Evolutionary conservation across 2,329 filamentous ascomycete species (phyloP).

Genomic region (Penicillium sp.): DNA sequence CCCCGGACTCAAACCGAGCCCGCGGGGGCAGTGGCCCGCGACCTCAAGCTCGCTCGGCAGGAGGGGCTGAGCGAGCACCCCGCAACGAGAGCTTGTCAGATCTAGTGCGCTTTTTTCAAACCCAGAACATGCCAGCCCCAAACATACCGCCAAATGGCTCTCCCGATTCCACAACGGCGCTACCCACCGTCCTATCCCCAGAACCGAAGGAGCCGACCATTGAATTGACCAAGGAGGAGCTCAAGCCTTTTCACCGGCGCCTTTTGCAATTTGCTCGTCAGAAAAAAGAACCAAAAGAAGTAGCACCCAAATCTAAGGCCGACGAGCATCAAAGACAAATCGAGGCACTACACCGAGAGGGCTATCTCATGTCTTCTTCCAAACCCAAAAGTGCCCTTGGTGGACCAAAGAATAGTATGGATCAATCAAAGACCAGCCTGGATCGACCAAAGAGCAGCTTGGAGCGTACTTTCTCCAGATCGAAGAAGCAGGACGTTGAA

Average conservation of each 20-base stretch:
- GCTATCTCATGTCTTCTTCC: conserved; percentile 26
- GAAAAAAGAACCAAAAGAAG: conserved; percentile 29
- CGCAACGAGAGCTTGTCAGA: conserved; percentile 36
- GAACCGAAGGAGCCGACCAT: conserved; percentile 14
- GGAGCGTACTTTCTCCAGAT: conserved; percentile 26
- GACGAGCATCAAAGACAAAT: conserved; percentile 30
- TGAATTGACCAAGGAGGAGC: conserved; percentile 11
- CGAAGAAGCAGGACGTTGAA: conserved; percentile 36
- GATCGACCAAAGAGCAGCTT: conserved; percentile 24
- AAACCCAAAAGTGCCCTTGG: conserved; percentile 9
- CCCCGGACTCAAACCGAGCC: conserved; percentile 14
- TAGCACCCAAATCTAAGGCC: conserved; percentile 22
- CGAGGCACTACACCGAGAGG: conserved; percentile 31
- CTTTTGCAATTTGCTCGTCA: conserved; percentile 36
- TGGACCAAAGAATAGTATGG: conserved; percentile 11
- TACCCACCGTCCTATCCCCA: conserved; percentile 25
- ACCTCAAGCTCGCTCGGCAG: conserved; percentile 31
- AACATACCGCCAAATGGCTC: conserved; percentile 11
- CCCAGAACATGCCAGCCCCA: conserved; percentile 23
- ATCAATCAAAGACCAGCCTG: conserved; percentile 11
- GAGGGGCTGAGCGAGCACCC: conserved; percentile 29
- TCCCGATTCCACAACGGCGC: conserved; percentile 28
- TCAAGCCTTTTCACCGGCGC: conserved; percentile 34
- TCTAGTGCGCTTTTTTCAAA: conserved; percentile 38
- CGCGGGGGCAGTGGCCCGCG: conserved; percentile 10